Percentiles rank a stretch among this genome's conserved stretches.
Evolutionary conservation across 75 land plant genomes (phyloP).

Genomic region (Selaginella tamariscina): DNA sequence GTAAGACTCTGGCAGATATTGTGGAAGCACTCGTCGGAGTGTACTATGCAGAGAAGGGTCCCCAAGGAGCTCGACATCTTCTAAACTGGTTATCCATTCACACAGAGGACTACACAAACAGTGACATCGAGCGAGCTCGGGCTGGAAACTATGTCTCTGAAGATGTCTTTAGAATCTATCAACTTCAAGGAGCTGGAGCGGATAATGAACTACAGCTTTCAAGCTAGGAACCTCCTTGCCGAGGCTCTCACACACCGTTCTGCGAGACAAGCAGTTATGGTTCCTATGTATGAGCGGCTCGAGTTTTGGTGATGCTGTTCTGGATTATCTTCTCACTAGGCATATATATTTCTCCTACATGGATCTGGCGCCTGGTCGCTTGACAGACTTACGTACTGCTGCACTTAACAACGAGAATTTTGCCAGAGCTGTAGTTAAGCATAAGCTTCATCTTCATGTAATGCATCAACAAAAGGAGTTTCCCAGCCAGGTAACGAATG

Average conservation of each 20-base stretch:
- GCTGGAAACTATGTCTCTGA: constrained; percentile 55
- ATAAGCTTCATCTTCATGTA: constrained; percentile 77
- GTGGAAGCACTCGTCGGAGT: constrained; percentile 97
- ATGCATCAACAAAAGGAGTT: constrained; percentile 96
- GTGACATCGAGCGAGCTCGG: constrained; percentile 37
- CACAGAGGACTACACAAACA: constrained; percentile 60
- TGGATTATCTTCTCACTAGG: constrained; percentile 90
- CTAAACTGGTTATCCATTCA: constrained; percentile 98
- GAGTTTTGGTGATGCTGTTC: constrained; percentile 99
- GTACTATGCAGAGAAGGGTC: constrained; percentile 94
- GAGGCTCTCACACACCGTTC: constrained; percentile 99
- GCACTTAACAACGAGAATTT: constrained; percentile 99
- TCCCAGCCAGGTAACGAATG: constrained; percentile 62
- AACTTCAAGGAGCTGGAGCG: constrained; percentile 65
- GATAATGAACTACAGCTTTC: constrained; percentile 46
- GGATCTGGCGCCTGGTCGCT: constrained; percentile 88
- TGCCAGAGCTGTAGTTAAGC: constrained; percentile 95
- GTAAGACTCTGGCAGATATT: constrained; percentile 95
- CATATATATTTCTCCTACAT: constrained; percentile 86
- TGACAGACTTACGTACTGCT: constrained; percentile 95
- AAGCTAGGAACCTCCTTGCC: constrained; percentile 52
- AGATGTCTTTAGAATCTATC: constrained; percentile 53
- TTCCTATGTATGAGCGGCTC: constrained; percentile 89
- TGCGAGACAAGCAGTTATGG: constrained; percentile 77
- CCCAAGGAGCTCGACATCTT: constrained; percentile 68